Evolutionary conservation across 768 basidiomycete species (phyloP).

Genomic region (Tephrocybe sp.): DNA sequence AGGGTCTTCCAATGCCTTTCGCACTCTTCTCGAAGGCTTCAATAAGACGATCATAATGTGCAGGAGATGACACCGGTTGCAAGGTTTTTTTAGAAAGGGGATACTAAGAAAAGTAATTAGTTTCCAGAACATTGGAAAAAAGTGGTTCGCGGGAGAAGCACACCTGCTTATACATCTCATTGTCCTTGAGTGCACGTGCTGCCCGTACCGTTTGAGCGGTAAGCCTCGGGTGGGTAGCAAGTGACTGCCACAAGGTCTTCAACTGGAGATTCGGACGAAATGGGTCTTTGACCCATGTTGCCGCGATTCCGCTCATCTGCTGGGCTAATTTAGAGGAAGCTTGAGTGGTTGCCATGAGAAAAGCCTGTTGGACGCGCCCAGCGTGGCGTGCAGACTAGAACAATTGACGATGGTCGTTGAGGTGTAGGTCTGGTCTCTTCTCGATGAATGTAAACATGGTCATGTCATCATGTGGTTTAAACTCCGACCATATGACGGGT

Average conservation of each 20-base stretch:
- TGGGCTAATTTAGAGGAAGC: constrained; percentile 38
- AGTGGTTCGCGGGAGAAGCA: constrained; percentile 34
- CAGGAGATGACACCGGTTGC: constrained; percentile 68
- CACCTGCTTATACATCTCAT: constrained; percentile 62
- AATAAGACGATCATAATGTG: constrained; percentile 70
- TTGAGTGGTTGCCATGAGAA: constrained; percentile 21
- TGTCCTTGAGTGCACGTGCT: constrained; percentile 52
- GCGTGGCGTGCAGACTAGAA: neutral
- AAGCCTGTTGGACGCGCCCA: neutral
- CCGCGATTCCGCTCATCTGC: constrained; percentile 55
- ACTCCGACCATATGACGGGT: constrained; percentile 16
- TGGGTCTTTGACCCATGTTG: constrained; percentile 68
- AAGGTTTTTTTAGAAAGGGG: constrained; percentile 62
- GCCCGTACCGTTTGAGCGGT: constrained; percentile 62
- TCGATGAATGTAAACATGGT: neutral
- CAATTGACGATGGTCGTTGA: neutral
- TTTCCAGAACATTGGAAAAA: constrained; percentile 13
- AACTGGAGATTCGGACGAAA: constrained; percentile 80
- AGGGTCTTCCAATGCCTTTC: constrained; percentile 73
- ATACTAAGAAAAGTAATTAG: constrained; percentile 46
- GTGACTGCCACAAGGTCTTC: constrained; percentile 59
- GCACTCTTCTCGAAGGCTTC: constrained; percentile 77
- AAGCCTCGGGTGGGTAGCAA: constrained; percentile 69
- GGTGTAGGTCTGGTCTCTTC: too few species aligned
- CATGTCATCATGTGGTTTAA: neutral